Conservation (phyloP, 495 filamentous ascomycete genomes). For the Penicillium lagena region DNA sequence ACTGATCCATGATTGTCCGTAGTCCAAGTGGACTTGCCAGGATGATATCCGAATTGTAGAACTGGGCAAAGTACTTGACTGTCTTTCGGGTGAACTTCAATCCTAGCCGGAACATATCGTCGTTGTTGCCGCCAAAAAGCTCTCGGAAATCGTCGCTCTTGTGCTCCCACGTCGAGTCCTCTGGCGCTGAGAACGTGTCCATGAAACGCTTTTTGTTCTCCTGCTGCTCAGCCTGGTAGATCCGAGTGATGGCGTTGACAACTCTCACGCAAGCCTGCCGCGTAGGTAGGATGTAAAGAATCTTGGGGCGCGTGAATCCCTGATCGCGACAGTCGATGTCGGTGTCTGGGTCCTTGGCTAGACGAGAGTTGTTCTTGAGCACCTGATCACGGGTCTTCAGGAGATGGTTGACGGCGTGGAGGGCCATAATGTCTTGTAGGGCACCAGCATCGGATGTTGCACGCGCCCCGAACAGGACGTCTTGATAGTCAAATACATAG, state of each 20-base stretch:
- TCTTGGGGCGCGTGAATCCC: slow-evolving; percentile 91
- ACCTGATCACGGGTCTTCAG: slow-evolving; percentile 90
- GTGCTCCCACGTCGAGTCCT: slow-evolving; percentile 57
- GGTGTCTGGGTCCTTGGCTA: slow-evolving; percentile 52
- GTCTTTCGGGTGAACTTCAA: slow-evolving; percentile 94
- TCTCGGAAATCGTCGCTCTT: slow-evolving; percentile 86
- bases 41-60: slow-evolving; percentile 95
- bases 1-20: slow-evolving; percentile 78
- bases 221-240: slow-evolving; percentile 81
- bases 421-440: slow-evolving; percentile 64
- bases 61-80: slow-evolving; percentile 88
- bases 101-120: slow-evolving; percentile 91
- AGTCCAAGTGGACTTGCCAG: slow-evolving; percentile 84
- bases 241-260: slow-evolving; percentile 62
- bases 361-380: slow-evolving; percentile 80
- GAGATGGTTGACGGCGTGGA: slow-evolving; percentile 86
- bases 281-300: slow-evolving; percentile 84
- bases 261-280: slow-evolving; percentile 73
- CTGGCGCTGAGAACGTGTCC: slow-evolving; percentile 63
- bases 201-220: slow-evolving; percentile 92
- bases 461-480: slow-evolving; percentile 71
- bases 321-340: slow-evolving; percentile 83
- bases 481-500: slow-evolving; percentile 65
- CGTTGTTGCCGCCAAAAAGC: slow-evolving; percentile 88
- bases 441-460: slow-evolving; percentile 55